Evolutionary conservation across 2,329 filamentous ascomycete genomes (phyloP).

Genomic region (Penicillium paneum): DNA sequence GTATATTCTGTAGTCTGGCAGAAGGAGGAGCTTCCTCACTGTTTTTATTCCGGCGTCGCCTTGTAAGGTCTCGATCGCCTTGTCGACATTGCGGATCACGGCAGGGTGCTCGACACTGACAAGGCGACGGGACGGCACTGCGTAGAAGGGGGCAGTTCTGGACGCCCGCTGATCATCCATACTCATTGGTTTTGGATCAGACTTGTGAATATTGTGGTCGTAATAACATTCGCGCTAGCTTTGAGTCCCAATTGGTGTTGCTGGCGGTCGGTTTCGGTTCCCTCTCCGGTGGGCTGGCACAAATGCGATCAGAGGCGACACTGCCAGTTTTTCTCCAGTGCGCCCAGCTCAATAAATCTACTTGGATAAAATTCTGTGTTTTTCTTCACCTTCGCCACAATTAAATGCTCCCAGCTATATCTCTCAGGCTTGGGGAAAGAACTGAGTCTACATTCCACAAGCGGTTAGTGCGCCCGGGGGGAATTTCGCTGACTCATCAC

Average conservation of each 20-base stretch:
- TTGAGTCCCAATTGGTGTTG: not conserved
- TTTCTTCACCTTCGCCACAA: not conserved
- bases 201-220: not conserved
- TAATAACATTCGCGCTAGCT: not conserved
- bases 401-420: not conserved
- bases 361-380: not conserved
- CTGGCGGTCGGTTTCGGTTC: not conserved
- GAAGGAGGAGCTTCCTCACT: slow-evolving; percentile 34
- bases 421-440: not conserved
- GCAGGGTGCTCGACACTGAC: slow-evolving; percentile 66
- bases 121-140: slow-evolving; percentile 52
- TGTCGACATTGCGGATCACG: slow-evolving; percentile 62
- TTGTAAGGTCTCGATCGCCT: slow-evolving; percentile 61
- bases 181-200: not conserved
- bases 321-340: not conserved
- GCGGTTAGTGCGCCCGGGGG: slow-evolving; percentile 4
- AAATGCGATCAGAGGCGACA: not conserved
- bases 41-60: slow-evolving; percentile 54
- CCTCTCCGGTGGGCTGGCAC: not conserved
- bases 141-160: slow-evolving; percentile 48
- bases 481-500: slow-evolving; percentile 6
- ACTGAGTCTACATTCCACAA: slow-evolving; percentile 12
- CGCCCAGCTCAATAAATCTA: not conserved
- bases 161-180: slow-evolving; percentile 25
- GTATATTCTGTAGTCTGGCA: not conserved